A percentile compares a stretch with the other conserved stretches of the same genome.
Conservation (phyloP, 2,329 filamentous ascomycete genomes). For the Phialophora expanda region DNA sequence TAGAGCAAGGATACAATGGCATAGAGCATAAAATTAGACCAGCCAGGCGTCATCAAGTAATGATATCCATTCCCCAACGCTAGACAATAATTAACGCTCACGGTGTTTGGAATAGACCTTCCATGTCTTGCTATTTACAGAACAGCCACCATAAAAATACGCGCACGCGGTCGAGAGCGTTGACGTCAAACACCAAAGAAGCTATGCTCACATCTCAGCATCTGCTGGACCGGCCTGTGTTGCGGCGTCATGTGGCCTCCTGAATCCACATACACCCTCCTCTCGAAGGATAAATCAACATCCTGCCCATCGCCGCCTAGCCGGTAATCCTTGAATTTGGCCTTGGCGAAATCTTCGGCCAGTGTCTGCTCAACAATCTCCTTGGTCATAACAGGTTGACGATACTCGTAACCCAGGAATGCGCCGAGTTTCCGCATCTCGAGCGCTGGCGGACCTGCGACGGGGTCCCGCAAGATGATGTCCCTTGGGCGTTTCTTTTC, state of each 20-base stretch:
- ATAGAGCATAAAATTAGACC: slow-evolving; percentile 4
- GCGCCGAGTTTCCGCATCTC: slow-evolving; percentile 80
- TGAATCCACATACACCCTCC: slow-evolving; percentile 14
- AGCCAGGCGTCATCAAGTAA: background rate
- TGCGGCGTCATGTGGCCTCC: slow-evolving; percentile 18
- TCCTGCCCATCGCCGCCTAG: slow-evolving; percentile 14
- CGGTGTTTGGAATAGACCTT: background rate
- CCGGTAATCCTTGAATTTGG: slow-evolving; percentile 15
- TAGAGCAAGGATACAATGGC: background rate
- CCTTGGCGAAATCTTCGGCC: slow-evolving; percentile 23
- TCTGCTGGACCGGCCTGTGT: slow-evolving; percentile 5
- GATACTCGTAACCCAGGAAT: slow-evolving; percentile 90
- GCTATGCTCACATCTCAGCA: slow-evolving; percentile 9
- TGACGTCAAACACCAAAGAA: background rate
- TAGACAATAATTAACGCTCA: background rate
- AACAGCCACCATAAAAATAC: background rate
- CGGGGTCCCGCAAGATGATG: slow-evolving; percentile 75
- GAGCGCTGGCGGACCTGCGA: slow-evolving; percentile 70
- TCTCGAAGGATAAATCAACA: slow-evolving; percentile 26
- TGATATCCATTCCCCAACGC: slow-evolving; percentile 11
- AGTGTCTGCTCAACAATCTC: slow-evolving; percentile 30
- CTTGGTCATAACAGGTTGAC: slow-evolving; percentile 41
- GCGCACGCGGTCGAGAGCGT: background rate
- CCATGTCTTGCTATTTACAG: background rate
- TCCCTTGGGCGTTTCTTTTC: slow-evolving; percentile 84